Base-by-base conservation (phyloP, 352 stramenopile genomes). In the Pythium vanterpoolii region DNA sequence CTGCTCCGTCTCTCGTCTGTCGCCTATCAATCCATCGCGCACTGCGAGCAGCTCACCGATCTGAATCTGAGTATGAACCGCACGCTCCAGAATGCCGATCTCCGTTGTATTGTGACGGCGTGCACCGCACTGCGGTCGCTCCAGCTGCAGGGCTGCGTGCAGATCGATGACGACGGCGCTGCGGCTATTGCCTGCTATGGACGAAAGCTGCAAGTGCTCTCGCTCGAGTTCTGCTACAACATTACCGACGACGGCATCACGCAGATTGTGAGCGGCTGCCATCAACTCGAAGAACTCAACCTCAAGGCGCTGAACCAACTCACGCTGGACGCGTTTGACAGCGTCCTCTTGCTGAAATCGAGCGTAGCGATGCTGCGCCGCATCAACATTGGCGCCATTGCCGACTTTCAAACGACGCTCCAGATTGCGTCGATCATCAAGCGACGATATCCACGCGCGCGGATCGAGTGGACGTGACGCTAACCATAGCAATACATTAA, bases 191-290 rank as follows among this genome's bases (percentile, higher is more conserved):
- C 79, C 5, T 19, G 59, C 30, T 62, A 74, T 40, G 74, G 68
- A 10, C 46, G 10, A 4, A 62, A 60, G 11, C 61, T 97, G 3
- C 55, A 75, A 44, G 64, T 53, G n/a, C 60, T 97, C 7, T 89
- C 89, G n/a, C 72, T 97, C 24, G 74, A 88, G 31, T 96, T 95
- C 70, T 97, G 87, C 73, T 85, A 87, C 70, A 86, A 89, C 33
- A 76, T 97, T 38, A 95, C 86, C 0, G 86, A 95, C 57, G 60
- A 63, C 1, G 86, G 79, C 1, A 65, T 97, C 13, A 43, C 54
- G 1, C 50, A 69, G 10, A 62, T 98, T 38, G 70, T 77, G 19
- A 51, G 40, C 4, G 46, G 64, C n/a, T 93, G 87, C 56, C 56
- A 64, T n/a, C 50, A 64, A 2, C 67, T 97, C 30, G 55, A 79